phyloP scores from a whole-genome alignment of 192 early-diverging fungal genomes.

The Podila verticillata region DNA sequence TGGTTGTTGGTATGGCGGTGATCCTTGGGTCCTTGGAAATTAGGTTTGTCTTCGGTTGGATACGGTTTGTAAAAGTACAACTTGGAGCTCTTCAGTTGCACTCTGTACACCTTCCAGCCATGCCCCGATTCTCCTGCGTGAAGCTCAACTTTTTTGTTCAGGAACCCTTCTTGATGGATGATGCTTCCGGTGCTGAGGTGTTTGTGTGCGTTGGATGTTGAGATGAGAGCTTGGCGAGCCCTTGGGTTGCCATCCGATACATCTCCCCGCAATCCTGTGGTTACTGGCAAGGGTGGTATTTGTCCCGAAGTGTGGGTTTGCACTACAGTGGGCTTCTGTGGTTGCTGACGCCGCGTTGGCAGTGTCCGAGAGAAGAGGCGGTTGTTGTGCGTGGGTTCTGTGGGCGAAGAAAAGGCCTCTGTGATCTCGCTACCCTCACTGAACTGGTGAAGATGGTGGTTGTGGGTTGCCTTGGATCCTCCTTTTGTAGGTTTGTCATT shows the following conservation, averaged over 20 bases:
- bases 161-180: constrained; percentile 67
- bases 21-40: constrained; percentile 38
- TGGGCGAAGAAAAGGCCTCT: constrained; percentile 3
- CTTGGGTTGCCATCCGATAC: background rate
- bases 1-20: constrained; percentile 8
- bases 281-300: background rate
- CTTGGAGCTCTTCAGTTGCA: constrained; percentile 77
- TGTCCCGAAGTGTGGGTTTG: background rate
- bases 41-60: constrained; percentile 48
- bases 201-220: constrained; percentile 11
- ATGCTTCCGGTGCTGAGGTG: constrained; percentile 43
- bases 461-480: background rate
- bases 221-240: background rate
- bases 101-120: constrained; percentile 82
- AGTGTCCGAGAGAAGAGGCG: constrained; percentile 32
- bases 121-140: constrained; percentile 69
- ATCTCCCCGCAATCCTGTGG: background rate
- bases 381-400: background rate
- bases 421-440: background rate
- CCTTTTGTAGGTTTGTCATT: background rate
- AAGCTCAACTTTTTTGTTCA: constrained; percentile 80
- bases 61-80: constrained; percentile 78
- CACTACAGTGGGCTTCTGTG: background rate
- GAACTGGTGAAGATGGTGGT: background rate
- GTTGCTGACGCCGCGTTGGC: constrained; percentile 8